Evolutionary conservation across 768 basidiomycete species (phyloP), one percentile per base, ranked within the genome.

Genomic region (Collybia mongolica): DNA sequence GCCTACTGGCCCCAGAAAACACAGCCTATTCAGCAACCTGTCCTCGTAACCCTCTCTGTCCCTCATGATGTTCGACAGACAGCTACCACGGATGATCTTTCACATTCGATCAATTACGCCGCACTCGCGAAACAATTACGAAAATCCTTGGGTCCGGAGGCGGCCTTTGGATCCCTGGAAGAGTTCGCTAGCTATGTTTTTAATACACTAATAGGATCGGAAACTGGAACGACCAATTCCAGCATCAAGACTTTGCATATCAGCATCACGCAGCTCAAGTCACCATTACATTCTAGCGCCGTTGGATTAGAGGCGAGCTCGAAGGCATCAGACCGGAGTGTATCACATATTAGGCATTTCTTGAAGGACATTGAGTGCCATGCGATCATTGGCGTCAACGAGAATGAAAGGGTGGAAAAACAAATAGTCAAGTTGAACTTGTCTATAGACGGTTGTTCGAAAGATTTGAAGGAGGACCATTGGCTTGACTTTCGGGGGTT

Each of bases 321-420:
- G 35, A 61, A 44, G 19, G 20, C 58, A 47, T 18, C 49, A 19
- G 49, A 54, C 15, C 63, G 67, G 69, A 54, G 47, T 5, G 32
- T 60, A 3, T 48, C 49, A 12, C 50, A 54, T 19, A 43, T 67
- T 28, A 40, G 53, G 8, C 63, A 64, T 50, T 47, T 64, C 49
- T 51, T 76, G 29, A 54, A 66, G 12, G 72, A 73, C 40, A 65
- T 93, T 7, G 59, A 68, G 3, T 78, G 82, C 32, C 67, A 71
- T 6, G 70, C 77, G 12, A 76, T 91, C 44, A 71, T 93, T 19
- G 90, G 92, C 2, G 68, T 93, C 35, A 80, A 88, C 54, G 71
- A 76, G 5, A 76, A 74, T 51, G 92, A 93, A 64, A 74, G 89
- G 26, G 56, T 68, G 24, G 79, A 84, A 58, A 76, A 76, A 56